These are phyloP conservation scores for Lyophyllum atratum DNA, from an alignment of 768 basidiomycete genomes.

Conservation along the genomic window DNA sequence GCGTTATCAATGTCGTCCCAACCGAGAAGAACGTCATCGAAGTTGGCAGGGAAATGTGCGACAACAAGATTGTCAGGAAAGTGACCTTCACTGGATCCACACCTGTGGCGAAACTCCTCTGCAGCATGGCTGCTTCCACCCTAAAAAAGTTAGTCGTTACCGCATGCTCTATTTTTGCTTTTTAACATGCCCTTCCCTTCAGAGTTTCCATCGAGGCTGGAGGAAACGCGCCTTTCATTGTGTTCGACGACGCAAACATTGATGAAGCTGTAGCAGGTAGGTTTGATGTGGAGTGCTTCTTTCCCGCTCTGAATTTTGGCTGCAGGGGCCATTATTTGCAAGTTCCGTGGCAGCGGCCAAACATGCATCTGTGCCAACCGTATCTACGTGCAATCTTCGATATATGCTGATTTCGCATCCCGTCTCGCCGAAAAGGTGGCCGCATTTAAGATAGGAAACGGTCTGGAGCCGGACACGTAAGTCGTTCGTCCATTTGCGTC, in stretches of 20 bases:
- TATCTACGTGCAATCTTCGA: conserved; percentile 87
- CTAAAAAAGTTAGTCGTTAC: conserved; percentile 71
- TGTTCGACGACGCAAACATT: conserved; percentile 95
- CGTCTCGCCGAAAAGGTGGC: conserved; percentile 83
- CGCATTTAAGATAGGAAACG: conserved; percentile 85
- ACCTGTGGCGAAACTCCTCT: conserved; percentile 74
- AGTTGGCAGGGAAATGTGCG: conserved; percentile 95
- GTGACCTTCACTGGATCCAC: conserved; percentile 92
- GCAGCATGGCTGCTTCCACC: conserved; percentile 71
- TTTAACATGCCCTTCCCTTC: conserved; percentile 2
- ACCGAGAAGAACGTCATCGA: conserved; percentile 81
- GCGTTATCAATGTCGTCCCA: conserved; percentile 93
- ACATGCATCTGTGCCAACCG: conserved; percentile 90
- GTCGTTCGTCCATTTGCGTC: conserved; percentile 24
- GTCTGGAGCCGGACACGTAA: conserved; percentile 76
- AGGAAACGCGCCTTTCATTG: conserved; percentile 95
- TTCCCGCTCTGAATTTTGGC: background rate
- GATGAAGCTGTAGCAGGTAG: conserved; percentile 87
- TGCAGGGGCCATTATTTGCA: conserved; percentile 69
- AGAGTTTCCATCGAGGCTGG: conserved; percentile 83
- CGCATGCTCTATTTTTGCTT: background rate
- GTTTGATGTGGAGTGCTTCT: conserved; percentile 12
- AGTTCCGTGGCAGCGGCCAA: conserved; percentile 82
- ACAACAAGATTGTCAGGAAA: conserved; percentile 84
- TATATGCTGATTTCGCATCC: conserved; percentile 92